Base-by-base conservation (phyloP, 1,284 basidiomycete species). In the Rhodotorula sp. region DNA sequence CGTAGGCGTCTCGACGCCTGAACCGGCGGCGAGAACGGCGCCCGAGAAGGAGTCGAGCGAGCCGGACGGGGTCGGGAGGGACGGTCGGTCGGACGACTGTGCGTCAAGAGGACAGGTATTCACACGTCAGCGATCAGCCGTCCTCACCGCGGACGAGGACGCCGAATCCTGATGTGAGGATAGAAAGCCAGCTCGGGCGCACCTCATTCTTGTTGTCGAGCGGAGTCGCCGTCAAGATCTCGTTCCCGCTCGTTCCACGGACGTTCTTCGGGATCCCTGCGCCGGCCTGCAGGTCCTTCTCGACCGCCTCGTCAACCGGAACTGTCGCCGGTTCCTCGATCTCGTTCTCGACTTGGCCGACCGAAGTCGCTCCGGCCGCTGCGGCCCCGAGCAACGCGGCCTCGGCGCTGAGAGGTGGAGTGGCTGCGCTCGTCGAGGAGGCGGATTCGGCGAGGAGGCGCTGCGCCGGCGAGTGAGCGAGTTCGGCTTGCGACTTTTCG, bases 401-500 rank as follows among this genome's bases (percentile, higher is more conserved):
- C 18, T 54, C 53, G 53, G 53, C 53, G 14, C 26, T 29, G n/a
- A 54, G n/a, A 17, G 53, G 53, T 10, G 53, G 53, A 15, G 53
- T 54, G n/a, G 53, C 29, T 3, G 53, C 26, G 14, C 53, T 29
- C 26, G 26, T 29, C 26, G 53, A 54, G 7, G 53, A 54, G 15
- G 53, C 53, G 26, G 53, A n/a, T 15, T 54, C 53, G 53, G 53
- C 53, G 53, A 54, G 53, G 53, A 54, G 53, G 24, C 53, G 53
- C 26, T 54, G 53, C 53, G 53, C 70, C n/a, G 70, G 70, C 8
- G 70, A 72, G 30, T 30, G 8, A n/a, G 64, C 64, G 58, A 72
- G 70, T 0, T 37, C 61, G 55, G 67, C 61, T 46, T 62, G 67
- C 51, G 62, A 62, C 61, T 72, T 69, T 37, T 72, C 66, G 63